Evolutionary conservation across 129 eudicot species (phyloP).

Genomic region (Flaveria trinervia): DNA sequence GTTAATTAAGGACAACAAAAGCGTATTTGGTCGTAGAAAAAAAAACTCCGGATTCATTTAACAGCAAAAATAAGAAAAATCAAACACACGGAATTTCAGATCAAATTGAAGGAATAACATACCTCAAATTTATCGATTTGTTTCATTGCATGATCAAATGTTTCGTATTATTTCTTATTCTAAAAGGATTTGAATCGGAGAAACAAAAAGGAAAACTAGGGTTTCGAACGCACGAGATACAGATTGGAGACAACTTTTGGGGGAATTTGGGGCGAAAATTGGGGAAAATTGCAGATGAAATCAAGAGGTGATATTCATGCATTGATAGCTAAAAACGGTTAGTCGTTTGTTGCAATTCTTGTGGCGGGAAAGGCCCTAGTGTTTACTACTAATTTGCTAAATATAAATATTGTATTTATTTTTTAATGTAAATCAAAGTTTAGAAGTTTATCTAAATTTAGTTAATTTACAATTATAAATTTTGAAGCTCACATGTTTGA

Average conservation of each 20-base stretch:
- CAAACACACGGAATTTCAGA: neutral
- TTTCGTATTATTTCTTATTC: neutral
- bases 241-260: slow-evolving; percentile 32
- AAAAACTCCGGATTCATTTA: slow-evolving; percentile 13
- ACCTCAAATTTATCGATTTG: slow-evolving; percentile 16
- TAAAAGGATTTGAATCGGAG: slow-evolving; percentile 17
- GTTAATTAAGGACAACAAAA: neutral
- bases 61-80: slow-evolving; percentile 12
- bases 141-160: slow-evolving; percentile 13
- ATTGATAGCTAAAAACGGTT: slow-evolving; percentile 31
- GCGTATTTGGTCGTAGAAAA: neutral
- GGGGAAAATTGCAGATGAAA: slow-evolving; percentile 15
- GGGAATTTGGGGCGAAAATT: slow-evolving; percentile 31
- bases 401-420: no score
- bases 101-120: slow-evolving; percentile 17
- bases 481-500: no score
- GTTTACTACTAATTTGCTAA: slow-evolving; percentile 11
- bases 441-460: neutral
- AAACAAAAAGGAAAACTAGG: slow-evolving; percentile 25
- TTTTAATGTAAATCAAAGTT: neutral
- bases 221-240: slow-evolving; percentile 32
- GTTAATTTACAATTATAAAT: no score
- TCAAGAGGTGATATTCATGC: slow-evolving; percentile 5
- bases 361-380: slow-evolving; percentile 19
- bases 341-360: slow-evolving; percentile 24